A percentile compares a stretch with the other conserved stretches of the same genome.
phyloP scores from a whole-genome alignment of 1,284 basidiomycete species.

The Golubevia sp. region DNA sequence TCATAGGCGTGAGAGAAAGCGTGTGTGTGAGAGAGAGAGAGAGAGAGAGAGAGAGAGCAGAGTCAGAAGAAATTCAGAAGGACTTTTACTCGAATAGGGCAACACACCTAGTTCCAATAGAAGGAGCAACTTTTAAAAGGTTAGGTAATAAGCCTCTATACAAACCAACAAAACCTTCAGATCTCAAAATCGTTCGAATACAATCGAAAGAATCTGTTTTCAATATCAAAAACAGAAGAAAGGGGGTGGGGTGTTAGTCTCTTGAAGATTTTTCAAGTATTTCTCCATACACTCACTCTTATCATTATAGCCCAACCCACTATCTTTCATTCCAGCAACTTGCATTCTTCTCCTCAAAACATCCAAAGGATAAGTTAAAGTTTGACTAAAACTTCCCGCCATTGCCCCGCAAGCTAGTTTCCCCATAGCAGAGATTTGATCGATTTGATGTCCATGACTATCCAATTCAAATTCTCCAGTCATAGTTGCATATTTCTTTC shows the following conservation, averaged over 20 bases:
- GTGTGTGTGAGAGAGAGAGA: slow-evolving; percentile 15
- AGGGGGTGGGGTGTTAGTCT: too few relatives aligned
- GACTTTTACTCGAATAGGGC: background rate
- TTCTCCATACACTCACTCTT: slow-evolving; percentile 55
- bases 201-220: slow-evolving; percentile 69
- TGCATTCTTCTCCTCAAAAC: slow-evolving; percentile 94
- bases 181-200: slow-evolving; percentile 71
- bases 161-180: slow-evolving; percentile 76
- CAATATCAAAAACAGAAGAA: background rate
- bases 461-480: slow-evolving; percentile 15
- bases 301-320: slow-evolving; percentile 73
- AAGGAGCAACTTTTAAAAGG: slow-evolving; percentile 71
- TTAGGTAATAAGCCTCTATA: slow-evolving; percentile 92
- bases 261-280: too few relatives aligned
- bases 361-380: slow-evolving; percentile 93
- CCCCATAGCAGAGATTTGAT: slow-evolving; percentile 29
- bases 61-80: background rate
- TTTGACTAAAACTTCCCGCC: slow-evolving; percentile 78
- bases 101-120: slow-evolving; percentile 42
- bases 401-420: slow-evolving; percentile 65
- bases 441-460: slow-evolving; percentile 41
- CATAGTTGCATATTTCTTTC: slow-evolving; percentile 37
- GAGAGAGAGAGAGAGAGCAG: slow-evolving; percentile 21
- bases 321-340: slow-evolving; percentile 79
- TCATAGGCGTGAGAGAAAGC: too few relatives aligned